phyloP scores from a whole-genome alignment of 441 rosid species.

The Hura crepitans region DNA sequence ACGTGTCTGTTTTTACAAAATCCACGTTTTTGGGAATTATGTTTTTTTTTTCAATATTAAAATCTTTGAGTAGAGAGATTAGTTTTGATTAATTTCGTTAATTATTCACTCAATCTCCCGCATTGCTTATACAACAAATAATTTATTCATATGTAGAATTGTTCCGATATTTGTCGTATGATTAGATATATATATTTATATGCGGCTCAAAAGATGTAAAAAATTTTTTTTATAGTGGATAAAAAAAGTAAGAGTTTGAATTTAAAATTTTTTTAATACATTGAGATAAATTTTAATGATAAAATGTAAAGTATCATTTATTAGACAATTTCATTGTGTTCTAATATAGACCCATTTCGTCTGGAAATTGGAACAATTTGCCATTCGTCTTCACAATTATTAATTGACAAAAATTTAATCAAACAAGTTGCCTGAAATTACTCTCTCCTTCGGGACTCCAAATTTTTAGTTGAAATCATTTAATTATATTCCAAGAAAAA shows the following conservation, averaged over 20 bases:
- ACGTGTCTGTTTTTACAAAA: neutral
- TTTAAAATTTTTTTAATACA: no score
- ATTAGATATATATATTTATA: no score
- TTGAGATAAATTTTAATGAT: no score
- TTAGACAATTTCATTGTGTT: neutral
- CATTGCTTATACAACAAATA: no score
- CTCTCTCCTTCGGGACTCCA: neutral
- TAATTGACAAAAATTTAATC: neutral
- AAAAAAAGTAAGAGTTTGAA: neutral
- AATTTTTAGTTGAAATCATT: neutral
- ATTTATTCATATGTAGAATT: no score
- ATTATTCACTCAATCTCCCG: neutral
- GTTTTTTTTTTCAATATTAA: no score
- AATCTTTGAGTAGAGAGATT: neutral
- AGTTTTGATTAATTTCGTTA: neutral
- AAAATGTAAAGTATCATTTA: neutral
- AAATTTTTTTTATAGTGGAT: no score
- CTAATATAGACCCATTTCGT: neutral
- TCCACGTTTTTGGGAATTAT: conserved; percentile 5
- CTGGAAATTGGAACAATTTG: neutral
- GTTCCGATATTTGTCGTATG: no score
- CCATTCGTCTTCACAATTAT: neutral
- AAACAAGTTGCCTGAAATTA: neutral
- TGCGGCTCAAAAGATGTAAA: no score
- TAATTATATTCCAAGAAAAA: no score